phyloP scores from a whole-genome alignment of 257 asterid species.

The Oldenlandia corymbosa region DNA sequence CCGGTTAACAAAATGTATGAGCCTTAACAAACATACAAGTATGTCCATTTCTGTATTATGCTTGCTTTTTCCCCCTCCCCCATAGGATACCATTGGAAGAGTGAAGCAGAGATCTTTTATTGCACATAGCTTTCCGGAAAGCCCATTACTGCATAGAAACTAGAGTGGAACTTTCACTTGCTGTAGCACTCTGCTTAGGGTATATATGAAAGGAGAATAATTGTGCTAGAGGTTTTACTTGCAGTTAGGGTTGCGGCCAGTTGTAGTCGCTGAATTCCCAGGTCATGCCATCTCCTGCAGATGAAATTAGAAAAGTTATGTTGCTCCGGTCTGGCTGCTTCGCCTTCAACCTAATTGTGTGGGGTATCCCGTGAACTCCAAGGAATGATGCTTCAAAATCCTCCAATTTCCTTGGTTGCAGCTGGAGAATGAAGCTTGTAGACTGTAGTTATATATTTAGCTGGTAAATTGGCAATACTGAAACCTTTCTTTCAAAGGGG shows the following conservation, averaged over 20 bases:
- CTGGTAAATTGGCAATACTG: not conserved
- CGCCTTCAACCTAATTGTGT: not conserved
- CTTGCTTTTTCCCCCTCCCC: not conserved
- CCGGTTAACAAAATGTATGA: no score
- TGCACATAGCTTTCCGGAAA: not conserved
- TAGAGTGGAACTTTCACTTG: no score
- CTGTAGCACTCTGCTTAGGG: no score
- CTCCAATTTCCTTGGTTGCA: constrained; percentile 9
- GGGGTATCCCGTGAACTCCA: not conserved
- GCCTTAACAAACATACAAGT: no score
- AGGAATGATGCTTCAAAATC: not conserved
- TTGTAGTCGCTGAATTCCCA: not conserved
- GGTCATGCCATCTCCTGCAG: not conserved
- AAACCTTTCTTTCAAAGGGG: not conserved
- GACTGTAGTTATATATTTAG: constrained; percentile 2
- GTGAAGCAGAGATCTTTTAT: not conserved
- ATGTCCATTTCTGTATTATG: no score
- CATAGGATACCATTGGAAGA: not conserved
- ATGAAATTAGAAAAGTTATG: no score
- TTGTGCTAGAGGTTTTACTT: not conserved
- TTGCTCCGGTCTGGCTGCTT: not conserved
- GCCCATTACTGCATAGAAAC: no score
- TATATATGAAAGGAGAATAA: no score
- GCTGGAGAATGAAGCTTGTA: constrained; percentile 9
- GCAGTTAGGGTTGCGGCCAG: constrained; percentile 4